Evolutionary conservation across 148 eudicot species (phyloP).

Genomic region (Rhododendron ferrugineum): DNA sequence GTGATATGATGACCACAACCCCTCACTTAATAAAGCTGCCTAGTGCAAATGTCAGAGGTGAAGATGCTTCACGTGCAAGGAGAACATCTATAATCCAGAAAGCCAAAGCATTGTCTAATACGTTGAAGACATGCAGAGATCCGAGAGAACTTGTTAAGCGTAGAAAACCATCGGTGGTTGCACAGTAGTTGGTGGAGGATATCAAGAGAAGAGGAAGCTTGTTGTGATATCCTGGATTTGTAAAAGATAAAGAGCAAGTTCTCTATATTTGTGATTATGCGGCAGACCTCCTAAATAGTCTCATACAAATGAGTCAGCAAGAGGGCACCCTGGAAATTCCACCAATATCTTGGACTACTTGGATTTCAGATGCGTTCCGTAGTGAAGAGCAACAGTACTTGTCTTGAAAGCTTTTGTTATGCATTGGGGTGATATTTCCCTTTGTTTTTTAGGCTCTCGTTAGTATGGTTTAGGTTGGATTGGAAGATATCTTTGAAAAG

Average conservation of each 20-base stretch:
- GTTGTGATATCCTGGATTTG: neutral
- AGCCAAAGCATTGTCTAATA: constrained; percentile 54
- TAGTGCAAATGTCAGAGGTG: constrained; percentile 23
- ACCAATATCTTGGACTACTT: neutral
- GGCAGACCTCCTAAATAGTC: neutral
- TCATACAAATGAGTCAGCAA: neutral
- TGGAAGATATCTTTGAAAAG: neutral
- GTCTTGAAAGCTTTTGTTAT: neutral
- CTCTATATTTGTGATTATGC: neutral
- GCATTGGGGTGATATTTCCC: neutral
- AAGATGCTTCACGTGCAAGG: constrained; percentile 30
- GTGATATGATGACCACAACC: constrained; percentile 33
- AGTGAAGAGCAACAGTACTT: neutral
- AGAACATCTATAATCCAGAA: constrained; percentile 39
- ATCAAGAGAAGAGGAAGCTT: neutral
- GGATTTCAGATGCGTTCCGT: neutral
- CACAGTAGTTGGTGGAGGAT: constrained; percentile 12
- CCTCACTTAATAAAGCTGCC: constrained; percentile 44
- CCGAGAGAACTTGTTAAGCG: constrained; percentile 31
- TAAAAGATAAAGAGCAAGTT: neutral
- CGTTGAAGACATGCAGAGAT: constrained; percentile 38
- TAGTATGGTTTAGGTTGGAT: neutral
- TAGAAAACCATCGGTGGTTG: constrained; percentile 17
- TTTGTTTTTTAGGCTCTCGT: neutral
- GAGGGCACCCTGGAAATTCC: neutral